phyloP scores from a whole-genome alignment of 805 yeast genomes.

The Henningerozyma blattae region DNA sequence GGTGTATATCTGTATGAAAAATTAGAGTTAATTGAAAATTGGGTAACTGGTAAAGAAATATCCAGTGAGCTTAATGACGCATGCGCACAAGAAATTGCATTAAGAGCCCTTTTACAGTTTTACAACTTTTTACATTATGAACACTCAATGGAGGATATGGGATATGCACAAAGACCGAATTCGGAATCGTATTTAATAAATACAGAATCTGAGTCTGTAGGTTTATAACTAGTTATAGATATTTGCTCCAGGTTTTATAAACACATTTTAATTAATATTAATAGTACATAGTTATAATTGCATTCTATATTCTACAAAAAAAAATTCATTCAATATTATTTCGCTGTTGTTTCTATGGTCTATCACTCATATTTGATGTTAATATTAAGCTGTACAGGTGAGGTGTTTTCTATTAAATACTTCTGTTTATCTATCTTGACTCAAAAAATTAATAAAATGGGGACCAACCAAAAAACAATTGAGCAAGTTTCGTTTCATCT shows the following conservation, averaged over 20 bases:
- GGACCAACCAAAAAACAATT: constrained; percentile 77
- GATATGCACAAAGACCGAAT: constrained; percentile 30
- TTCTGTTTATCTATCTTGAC: background rate
- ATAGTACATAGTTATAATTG: too few species aligned
- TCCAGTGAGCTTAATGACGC: constrained; percentile 66
- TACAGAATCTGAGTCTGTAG: constrained; percentile 2
- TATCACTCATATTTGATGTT: too few species aligned
- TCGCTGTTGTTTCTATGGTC: too few species aligned
- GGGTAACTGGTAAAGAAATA: constrained; percentile 77
- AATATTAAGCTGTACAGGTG: too few species aligned
- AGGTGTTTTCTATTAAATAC: background rate
- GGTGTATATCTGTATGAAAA: constrained; percentile 70
- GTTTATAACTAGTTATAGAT: background rate
- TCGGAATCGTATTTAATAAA: background rate
- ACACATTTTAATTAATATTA: too few species aligned
- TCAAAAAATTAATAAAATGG: constrained; percentile 43
- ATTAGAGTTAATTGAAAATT: constrained; percentile 64
- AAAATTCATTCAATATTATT: too few species aligned
- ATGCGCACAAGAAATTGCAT: constrained; percentile 73
- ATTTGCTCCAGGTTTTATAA: too few species aligned
- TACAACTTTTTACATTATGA: constrained; percentile 56
- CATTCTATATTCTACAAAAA: too few species aligned
- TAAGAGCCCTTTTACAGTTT: constrained; percentile 66
- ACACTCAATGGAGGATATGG: constrained; percentile 39
- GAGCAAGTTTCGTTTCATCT: constrained; percentile 51